Evolutionary conservation across 371 early-diverging fungal species (phyloP).

Genomic region (Saksenaea vasiformis): DNA sequence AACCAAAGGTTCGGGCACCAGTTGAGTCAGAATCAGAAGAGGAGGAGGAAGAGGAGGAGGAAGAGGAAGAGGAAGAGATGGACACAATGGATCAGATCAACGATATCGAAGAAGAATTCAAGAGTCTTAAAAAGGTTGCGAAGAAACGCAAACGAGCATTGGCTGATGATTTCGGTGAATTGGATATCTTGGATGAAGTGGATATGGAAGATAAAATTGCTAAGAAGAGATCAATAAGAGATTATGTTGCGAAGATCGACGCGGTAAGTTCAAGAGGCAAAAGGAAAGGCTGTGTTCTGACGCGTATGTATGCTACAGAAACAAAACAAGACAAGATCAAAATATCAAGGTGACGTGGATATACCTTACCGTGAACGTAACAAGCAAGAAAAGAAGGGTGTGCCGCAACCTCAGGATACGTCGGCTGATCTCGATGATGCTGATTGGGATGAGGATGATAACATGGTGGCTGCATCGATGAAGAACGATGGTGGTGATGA

Average conservation of each 20-base stretch:
- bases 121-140: conserved; percentile 39
- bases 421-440: conserved; percentile 67
- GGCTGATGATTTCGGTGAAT: conserved; percentile 80
- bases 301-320: conserved; percentile 20
- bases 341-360: conserved; percentile 74
- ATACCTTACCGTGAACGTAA: conserved; percentile 71
- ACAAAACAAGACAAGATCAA: conserved; percentile 44
- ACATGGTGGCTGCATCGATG: conserved; percentile 35
- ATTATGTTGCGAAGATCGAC: conserved; percentile 74
- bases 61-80: conserved; percentile 35
- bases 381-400: conserved; percentile 58
- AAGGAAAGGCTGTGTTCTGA: neutral
- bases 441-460: conserved; percentile 60
- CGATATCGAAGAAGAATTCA: conserved; percentile 54
- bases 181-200: conserved; percentile 69
- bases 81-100: conserved; percentile 36
- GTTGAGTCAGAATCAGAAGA: conserved; percentile 21
- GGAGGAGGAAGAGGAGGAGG: conserved; percentile 25
- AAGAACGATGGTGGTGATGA: conserved; percentile 29
- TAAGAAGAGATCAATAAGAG: conserved; percentile 69
- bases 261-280: conserved; percentile 44
- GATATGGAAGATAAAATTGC: conserved; percentile 82
- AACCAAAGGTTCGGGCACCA: neutral
- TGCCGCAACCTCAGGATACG: conserved; percentile 55
- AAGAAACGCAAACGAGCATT: conserved; percentile 54